Percentiles rank a stretch among this genome's conserved stretches.
phyloP scores from a whole-genome alignment of 257 asterid species.

The Henckelia pumila region DNA sequence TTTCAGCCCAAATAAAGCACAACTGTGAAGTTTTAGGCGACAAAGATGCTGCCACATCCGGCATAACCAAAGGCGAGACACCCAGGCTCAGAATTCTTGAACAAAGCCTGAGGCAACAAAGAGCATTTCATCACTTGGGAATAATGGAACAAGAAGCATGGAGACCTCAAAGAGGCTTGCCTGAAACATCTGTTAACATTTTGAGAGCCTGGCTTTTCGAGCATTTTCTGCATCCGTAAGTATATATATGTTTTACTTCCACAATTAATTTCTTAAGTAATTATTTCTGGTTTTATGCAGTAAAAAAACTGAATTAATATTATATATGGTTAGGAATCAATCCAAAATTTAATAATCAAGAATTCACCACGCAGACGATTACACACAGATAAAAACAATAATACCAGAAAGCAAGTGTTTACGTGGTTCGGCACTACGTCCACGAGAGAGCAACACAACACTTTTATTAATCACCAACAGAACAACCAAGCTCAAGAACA shows the following conservation, averaged over 20 bases:
- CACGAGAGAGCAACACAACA: too few relatives aligned
- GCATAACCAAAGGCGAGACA: conserved; percentile 92
- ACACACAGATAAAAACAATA: too few relatives aligned
- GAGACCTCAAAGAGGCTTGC: conserved; percentile 96
- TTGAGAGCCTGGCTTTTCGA: conserved; percentile 98
- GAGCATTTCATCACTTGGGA: conserved; percentile 96
- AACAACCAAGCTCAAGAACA: too few relatives aligned
- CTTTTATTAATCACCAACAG: too few relatives aligned
- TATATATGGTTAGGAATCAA: too few relatives aligned
- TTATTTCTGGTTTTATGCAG: neutral
- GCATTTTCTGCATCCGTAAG: conserved; percentile 98
- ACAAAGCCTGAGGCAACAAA: conserved; percentile 78
- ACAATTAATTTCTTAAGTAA: neutral
- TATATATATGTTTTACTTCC: neutral
- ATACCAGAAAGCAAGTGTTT: too few relatives aligned
- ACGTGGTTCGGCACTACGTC: too few relatives aligned
- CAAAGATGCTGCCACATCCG: conserved; percentile 67
- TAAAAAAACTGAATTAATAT: neutral
- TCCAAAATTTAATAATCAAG: too few relatives aligned
- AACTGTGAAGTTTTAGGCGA: conserved; percentile 79
- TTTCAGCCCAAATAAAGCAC: conserved; percentile 61
- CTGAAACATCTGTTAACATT: conserved; percentile 90
- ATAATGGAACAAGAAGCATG: conserved; percentile 99
- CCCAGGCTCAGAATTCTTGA: conserved; percentile 80
- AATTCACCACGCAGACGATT: too few relatives aligned